Base-by-base conservation (phyloP, 352 stramenopile genomes). In the Globisporangium nodosum region DNA sequence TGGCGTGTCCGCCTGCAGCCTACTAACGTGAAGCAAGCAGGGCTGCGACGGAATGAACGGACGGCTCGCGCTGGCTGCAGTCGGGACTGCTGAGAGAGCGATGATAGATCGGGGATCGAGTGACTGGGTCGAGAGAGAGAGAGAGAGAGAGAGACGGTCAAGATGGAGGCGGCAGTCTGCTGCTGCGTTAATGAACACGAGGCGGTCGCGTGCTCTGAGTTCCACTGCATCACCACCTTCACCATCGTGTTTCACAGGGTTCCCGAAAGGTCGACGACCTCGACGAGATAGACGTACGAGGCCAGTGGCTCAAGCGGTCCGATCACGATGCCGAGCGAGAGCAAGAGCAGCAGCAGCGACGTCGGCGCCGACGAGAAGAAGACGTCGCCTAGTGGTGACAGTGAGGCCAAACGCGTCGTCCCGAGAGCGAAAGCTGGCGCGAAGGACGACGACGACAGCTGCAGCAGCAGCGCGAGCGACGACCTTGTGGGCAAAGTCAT, bases 401-500 rank as follows among this genome's bases (percentile, higher is more conserved):
- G 39, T 16, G 57, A 57, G 4, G 40, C 60, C 1, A 70, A 57
- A 24, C 24, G 47, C 16, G 18, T 21, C 1, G 16, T 6, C 31
- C 11, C 33, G 37, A 5, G 39, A 30, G 54, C 56, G 21, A 72
- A 70, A 56, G 58, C 66, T 21, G 63, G 69, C 45, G 60, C 61
- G 13, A 82, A 75, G 51, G 69, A 72, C 48, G 64, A 69, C 50
- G 21, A 54, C n/a, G 51, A 71, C 15, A 57, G 72, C 42, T 31
- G 62, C 27, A 31, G 63, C 16, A 58, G 56, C 55, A 58, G 48
- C 20, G 55, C 43, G n/a, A 24, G 16, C 16, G 12, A 47, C 42
- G 67, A 74, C 33, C 68, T 90, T 4, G 75, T 87, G 33, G 60
- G 80, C 55, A 80, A 80, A 50, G 81, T 92, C 47, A 87, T 88